These are phyloP conservation scores for Dictyostelium citrinum DNA, from an alignment of 78 protist genomes.

Conservation along the genomic window DNA sequence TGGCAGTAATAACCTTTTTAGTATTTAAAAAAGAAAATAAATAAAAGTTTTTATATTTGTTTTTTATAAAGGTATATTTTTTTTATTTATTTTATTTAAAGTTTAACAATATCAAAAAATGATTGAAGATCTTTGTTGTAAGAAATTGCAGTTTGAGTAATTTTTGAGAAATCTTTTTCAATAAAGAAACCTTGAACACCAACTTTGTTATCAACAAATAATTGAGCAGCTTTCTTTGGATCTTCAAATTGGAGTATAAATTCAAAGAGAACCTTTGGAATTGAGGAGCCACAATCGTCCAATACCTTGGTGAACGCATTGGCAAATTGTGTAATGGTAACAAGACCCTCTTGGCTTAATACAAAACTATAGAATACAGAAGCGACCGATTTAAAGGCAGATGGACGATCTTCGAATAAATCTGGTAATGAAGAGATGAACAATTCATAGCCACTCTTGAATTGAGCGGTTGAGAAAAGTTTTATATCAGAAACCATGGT, in stretches of 20 bases:
- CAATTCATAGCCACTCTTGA: slow-evolving; percentile 5
- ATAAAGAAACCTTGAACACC: neutral
- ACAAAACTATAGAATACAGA: neutral
- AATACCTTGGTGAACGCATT: neutral
- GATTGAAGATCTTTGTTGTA: slow-evolving; percentile 12
- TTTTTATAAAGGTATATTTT: neutral
- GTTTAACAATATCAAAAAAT: neutral
- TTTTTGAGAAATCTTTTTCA: neutral
- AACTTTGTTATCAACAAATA: neutral
- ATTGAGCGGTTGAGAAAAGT: neutral
- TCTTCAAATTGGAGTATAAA: slow-evolving; percentile 17
- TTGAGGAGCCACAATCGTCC: neutral
- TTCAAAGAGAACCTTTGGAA: slow-evolving; percentile 25
- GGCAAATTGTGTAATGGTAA: neutral
- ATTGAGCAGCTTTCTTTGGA: slow-evolving; percentile 2
- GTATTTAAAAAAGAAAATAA: neutral
- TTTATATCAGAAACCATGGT: neutral
- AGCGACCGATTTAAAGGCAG: slow-evolving; percentile 27
- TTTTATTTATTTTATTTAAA: neutral
- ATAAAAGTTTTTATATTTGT: neutral
- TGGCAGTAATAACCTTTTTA: too few relatives aligned
- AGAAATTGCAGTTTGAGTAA: neutral
- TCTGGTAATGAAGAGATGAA: slow-evolving; percentile 19
- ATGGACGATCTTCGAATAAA: slow-evolving; percentile 68
- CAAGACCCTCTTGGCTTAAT: neutral